Evolutionary conservation across 805 yeast genomes (phyloP).

Genomic region (Ascoidea asiatica): DNA sequence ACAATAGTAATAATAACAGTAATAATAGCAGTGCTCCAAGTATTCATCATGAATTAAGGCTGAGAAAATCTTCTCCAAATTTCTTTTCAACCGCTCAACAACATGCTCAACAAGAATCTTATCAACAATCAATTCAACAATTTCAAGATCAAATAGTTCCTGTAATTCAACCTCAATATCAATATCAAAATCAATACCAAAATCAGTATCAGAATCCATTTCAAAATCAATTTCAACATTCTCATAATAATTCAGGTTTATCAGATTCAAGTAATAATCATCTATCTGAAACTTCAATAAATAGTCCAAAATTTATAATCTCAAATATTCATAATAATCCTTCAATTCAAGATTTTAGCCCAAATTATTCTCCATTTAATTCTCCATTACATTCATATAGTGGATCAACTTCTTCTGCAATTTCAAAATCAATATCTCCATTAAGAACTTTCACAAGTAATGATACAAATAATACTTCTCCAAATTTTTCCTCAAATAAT

Average conservation of each 20-base stretch:
- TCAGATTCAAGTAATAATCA: not conserved
- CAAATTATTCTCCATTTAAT: not conserved
- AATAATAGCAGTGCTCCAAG: too few species aligned
- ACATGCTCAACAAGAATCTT: not conserved
- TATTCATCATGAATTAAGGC: not conserved
- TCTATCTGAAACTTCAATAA: too few species aligned
- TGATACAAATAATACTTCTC: too few species aligned
- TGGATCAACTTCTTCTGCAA: not conserved
- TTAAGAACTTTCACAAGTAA: too few species aligned
- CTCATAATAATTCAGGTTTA: not conserved
- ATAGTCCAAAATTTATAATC: too few species aligned
- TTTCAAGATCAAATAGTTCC: constrained; percentile 6
- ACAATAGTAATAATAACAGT: not conserved
- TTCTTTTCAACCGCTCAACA: not conserved
- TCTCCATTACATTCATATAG: not conserved
- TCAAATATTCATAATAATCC: not conserved
- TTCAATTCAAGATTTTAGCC: not conserved
- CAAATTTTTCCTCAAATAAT: too few species aligned
- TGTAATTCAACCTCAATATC: not conserved
- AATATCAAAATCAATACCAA: not conserved
- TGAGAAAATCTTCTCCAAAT: not conserved
- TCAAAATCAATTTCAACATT: not conserved
- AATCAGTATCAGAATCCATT: not conserved
- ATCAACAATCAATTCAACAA: not conserved
- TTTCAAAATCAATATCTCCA: not conserved